Conservation (phyloP, 352 stramenopile species). For the Phytophthora capsici region DNA sequence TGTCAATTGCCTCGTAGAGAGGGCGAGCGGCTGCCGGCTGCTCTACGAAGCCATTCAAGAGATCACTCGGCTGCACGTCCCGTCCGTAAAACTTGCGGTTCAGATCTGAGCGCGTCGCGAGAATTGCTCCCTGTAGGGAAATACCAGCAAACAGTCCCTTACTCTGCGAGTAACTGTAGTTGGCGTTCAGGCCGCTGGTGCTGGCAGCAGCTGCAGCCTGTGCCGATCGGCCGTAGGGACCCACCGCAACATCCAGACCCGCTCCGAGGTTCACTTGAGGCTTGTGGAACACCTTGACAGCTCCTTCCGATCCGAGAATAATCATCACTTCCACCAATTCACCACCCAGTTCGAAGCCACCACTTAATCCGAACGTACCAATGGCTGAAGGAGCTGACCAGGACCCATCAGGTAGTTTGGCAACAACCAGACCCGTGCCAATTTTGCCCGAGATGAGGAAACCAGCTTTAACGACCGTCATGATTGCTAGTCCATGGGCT, state of each 20-base stretch:
- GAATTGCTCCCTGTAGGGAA: constrained; percentile 86
- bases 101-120: constrained; percentile 78
- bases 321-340: constrained; percentile 93
- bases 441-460: constrained; percentile 73
- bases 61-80: constrained; percentile 50
- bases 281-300: constrained; percentile 89
- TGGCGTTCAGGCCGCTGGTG: constrained; percentile 71
- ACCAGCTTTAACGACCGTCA: constrained; percentile 57
- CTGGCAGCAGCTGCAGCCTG: constrained; percentile 71
- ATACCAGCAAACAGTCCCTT: constrained; percentile 94
- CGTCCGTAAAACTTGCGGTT: constrained; percentile 94
- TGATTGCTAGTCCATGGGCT: constrained; percentile 58
- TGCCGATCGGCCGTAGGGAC: constrained; percentile 81
- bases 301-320: constrained; percentile 88
- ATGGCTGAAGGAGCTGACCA: constrained; percentile 94
- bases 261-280: constrained; percentile 86
- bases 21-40: constrained; percentile 52
- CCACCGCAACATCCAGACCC: constrained; percentile 85
- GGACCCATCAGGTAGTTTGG: constrained; percentile 70
- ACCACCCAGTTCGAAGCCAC: constrained; percentile 86
- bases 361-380: constrained; percentile 82
- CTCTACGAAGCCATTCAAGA: constrained; percentile 54
- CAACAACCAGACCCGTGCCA: constrained; percentile 82
- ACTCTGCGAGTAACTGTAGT: constrained; percentile 93
- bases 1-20: constrained; percentile 69